Conservation (phyloP, 2,329 filamentous ascomycete species). For the Geoglossum cookeanum region DNA sequence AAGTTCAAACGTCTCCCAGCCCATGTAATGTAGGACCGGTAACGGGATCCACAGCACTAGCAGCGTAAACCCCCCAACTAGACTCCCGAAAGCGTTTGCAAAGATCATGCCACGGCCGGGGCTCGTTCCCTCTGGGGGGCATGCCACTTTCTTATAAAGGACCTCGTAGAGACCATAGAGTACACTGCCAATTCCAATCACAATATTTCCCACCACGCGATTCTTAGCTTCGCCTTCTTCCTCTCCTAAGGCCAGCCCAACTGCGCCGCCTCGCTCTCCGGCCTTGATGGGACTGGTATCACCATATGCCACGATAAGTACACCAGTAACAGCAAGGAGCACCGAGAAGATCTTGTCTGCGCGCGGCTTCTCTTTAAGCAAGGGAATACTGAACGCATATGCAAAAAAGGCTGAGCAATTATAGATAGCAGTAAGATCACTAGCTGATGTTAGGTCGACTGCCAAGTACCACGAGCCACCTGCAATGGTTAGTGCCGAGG, state of each 20-base stretch:
- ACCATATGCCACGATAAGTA: slow-evolving; percentile 89
- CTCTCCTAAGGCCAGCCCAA: slow-evolving; percentile 25
- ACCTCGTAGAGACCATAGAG: slow-evolving; percentile 96
- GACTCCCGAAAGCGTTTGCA: slow-evolving; percentile 74
- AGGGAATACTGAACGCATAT: slow-evolving; percentile 84
- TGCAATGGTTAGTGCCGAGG: slow-evolving; percentile 69
- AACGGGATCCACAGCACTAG: slow-evolving; percentile 81
- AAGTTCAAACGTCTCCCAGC: slow-evolving; percentile 65
- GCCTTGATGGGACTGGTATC: slow-evolving; percentile 40
- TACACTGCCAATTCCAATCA: slow-evolving; percentile 80
- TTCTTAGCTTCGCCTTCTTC: slow-evolving; percentile 38
- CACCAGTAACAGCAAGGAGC: slow-evolving; percentile 67
- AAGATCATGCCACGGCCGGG: slow-evolving; percentile 88
- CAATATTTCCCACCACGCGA: slow-evolving; percentile 65
- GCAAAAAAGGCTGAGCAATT: slow-evolving; percentile 99
- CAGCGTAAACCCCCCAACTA: slow-evolving; percentile 76
- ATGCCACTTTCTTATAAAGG: slow-evolving; percentile 82
- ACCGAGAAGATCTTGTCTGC: slow-evolving; percentile 77
- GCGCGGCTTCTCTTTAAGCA: slow-evolving; percentile 69
- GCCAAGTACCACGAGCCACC: slow-evolving; percentile 92
- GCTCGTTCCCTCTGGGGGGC: slow-evolving; percentile 73
- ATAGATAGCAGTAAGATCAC: slow-evolving; percentile 93
- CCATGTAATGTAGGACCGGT: slow-evolving; percentile 60
- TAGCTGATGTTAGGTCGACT: slow-evolving; percentile 79
- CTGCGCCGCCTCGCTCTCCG: slow-evolving; percentile 33